These are phyloP conservation scores for Meripilus lineatus DNA, from an alignment of 1,284 basidiomycete genomes.

Conservation along the genomic window DNA sequence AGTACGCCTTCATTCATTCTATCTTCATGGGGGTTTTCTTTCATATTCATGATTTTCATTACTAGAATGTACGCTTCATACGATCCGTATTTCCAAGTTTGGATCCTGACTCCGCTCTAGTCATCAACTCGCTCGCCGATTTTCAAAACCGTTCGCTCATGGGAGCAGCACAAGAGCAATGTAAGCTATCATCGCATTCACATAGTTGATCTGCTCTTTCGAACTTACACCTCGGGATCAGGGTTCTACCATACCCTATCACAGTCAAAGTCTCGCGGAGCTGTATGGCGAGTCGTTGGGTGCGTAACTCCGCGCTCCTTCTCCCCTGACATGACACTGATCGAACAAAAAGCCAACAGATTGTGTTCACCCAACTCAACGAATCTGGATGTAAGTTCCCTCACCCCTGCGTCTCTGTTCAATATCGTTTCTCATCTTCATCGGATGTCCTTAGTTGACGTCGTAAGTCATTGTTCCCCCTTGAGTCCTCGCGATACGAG, in stretches of 20 bases:
- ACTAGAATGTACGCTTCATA: not conserved
- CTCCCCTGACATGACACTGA: not conserved
- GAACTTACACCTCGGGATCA: slow-evolving; percentile 18
- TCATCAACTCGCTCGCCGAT: slow-evolving; percentile 40
- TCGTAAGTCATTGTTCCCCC: slow-evolving; percentile 8
- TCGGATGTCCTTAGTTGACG: slow-evolving; percentile 17
- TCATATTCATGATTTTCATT: not conserved
- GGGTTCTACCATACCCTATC: slow-evolving; percentile 51
- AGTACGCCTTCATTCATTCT: slow-evolving; percentile 27
- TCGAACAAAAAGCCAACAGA: slow-evolving; percentile 40
- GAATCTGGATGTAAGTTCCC: slow-evolving; percentile 35
- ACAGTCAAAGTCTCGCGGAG: slow-evolving; percentile 43
- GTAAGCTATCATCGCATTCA: slow-evolving; percentile 22
- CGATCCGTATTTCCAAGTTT: too few relatives aligned
- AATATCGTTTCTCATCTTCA: slow-evolving; percentile 6
- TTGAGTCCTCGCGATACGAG: not conserved
- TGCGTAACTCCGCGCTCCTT: slow-evolving; percentile 14
- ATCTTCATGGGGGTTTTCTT: not conserved
- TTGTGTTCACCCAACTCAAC: slow-evolving; percentile 49
- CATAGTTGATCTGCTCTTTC: not conserved
- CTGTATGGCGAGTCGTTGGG: slow-evolving; percentile 57
- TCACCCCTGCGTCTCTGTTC: not conserved
- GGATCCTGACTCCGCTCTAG: too few relatives aligned
- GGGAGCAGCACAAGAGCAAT: slow-evolving; percentile 55
- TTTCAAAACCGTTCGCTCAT: slow-evolving; percentile 49